Evolutionary conservation across 2,329 filamentous ascomycete genomes (phyloP).

Genomic region (Claviceps fusiformis): DNA sequence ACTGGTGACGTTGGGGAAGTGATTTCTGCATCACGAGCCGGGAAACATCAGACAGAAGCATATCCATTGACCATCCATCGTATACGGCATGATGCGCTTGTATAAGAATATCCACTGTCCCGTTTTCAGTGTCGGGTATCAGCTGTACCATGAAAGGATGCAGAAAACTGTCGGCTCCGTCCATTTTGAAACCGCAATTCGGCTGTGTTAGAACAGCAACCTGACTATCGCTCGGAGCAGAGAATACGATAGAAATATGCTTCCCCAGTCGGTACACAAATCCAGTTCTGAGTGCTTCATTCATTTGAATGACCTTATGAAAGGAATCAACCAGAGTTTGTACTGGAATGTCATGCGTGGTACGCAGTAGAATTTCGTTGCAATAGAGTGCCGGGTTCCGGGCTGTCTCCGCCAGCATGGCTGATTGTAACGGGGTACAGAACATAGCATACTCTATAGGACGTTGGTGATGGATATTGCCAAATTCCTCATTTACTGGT

Average conservation of each 20-base stretch:
- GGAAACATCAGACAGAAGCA: conserved; percentile 55
- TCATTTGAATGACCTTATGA: conserved; percentile 32
- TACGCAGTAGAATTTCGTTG: conserved; percentile 60
- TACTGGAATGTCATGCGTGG: conserved; percentile 24
- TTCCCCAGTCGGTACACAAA: conserved; percentile 42
- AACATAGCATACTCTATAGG: conserved; percentile 19
- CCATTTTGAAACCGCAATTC: conserved; percentile 24
- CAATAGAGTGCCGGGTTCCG: conserved; percentile 51
- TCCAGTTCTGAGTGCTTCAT: conserved; percentile 60
- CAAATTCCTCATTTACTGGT: background rate
- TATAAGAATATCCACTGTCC: conserved; percentile 26
- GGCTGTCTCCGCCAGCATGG: conserved; percentile 68
- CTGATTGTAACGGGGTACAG: conserved; percentile 61
- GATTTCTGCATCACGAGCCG: conserved; percentile 23
- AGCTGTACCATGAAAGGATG: conserved; percentile 52
- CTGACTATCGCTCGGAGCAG: conserved; percentile 27
- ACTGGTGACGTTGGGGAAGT: conserved; percentile 38
- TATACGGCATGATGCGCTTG: conserved; percentile 74
- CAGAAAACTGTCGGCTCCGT: conserved; percentile 28
- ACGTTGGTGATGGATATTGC: too few species aligned
- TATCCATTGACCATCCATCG: conserved; percentile 84
- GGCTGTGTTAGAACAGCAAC: conserved; percentile 21
- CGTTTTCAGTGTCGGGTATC: conserved; percentile 6
- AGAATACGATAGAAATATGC: conserved; percentile 44
- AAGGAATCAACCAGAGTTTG: conserved; percentile 36